phyloP scores from a whole-genome alignment of 805 yeast species.

The Schwanniomyces vanrijiae region DNA sequence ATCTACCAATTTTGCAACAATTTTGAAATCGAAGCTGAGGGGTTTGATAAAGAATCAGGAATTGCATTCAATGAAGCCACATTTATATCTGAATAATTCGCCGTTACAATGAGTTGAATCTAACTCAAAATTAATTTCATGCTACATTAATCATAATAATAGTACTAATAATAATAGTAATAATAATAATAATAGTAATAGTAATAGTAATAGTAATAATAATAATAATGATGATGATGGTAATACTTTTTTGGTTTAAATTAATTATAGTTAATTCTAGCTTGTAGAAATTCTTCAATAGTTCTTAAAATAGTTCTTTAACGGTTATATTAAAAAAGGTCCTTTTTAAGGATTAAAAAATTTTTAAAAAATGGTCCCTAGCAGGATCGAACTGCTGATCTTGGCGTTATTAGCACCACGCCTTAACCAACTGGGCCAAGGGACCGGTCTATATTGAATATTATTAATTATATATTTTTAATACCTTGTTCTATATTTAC shows the following conservation, averaged over 20 bases:
- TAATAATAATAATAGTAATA: neutral
- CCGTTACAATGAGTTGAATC: neutral
- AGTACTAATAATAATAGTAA: neutral
- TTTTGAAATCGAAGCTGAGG: slow-evolving; percentile 47
- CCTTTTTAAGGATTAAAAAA: neutral
- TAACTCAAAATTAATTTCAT: slow-evolving; percentile 1
- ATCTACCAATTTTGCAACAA: slow-evolving; percentile 87
- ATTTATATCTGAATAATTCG: slow-evolving; percentile 53
- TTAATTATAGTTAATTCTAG: no score
- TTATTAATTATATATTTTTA: no score
- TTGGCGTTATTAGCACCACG: slow-evolving; percentile 55
- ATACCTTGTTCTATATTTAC: no score
- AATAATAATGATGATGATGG: neutral
- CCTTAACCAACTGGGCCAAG: slow-evolving; percentile 57
- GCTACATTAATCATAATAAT: neutral
- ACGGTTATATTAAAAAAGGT: no score
- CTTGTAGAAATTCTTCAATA: no score
- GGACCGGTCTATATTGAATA: no score
- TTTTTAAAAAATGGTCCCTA: slow-evolving; percentile 60
- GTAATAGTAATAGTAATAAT: neutral
- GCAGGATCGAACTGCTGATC: slow-evolving; percentile 90
- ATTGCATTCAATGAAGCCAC: slow-evolving; percentile 78
- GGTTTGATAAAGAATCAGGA: slow-evolving; percentile 54
- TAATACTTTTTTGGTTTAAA: neutral
- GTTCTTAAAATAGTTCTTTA: no score